Base-by-base conservation (phyloP, 805 yeast species). In the Pichia thaimueangensis region DNA sequence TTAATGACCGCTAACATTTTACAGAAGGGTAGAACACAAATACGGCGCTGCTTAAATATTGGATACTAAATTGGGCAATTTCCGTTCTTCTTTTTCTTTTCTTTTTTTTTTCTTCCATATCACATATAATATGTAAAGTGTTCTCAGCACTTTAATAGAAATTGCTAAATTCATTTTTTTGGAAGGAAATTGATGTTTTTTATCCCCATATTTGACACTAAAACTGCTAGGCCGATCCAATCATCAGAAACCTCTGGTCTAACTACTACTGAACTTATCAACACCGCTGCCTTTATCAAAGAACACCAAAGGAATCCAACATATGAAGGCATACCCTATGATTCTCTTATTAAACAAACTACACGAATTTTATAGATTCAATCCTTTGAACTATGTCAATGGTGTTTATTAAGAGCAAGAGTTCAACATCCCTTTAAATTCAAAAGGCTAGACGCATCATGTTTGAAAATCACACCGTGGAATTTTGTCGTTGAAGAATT, bases 121-220 rank as follows among this genome's bases (percentile, higher is more conserved):
- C 25, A 23, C 25, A 23, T 23, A 23, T 23, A 9, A 23, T 1
- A 9, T 4, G 12, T 17, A 17, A n/a, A 31, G 6, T 19, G 20
- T 10, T 6, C 17, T n/a, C 5, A 15, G n/a, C 32, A 7, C 10
- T 5, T 15, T 6, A n/a, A 30, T 30, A 13, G 3, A 15, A 7
- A 30, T n/a, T n/a, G n/a, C n/a, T n/a, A n/a, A n/a, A n/a, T n/a
- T n/a, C n/a, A n/a, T n/a, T n/a, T n/a, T n/a, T n/a, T n/a, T n/a
- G n/a, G n/a, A n/a, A n/a, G n/a, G n/a, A n/a, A n/a, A n/a, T n/a
- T 28, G 9, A 32, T 28, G 37, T 39, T 24, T 16, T 33, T 39
- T 15, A 39, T 32, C 19, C 37, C 43, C 9, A 39, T 32, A 12
- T 32, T 30, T 22, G 37, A 33, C 23, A 21, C n/a, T 21, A 24